phyloP scores from a whole-genome alignment of 2,329 filamentous ascomycete genomes.

The Trichoderma oligosporum region DNA sequence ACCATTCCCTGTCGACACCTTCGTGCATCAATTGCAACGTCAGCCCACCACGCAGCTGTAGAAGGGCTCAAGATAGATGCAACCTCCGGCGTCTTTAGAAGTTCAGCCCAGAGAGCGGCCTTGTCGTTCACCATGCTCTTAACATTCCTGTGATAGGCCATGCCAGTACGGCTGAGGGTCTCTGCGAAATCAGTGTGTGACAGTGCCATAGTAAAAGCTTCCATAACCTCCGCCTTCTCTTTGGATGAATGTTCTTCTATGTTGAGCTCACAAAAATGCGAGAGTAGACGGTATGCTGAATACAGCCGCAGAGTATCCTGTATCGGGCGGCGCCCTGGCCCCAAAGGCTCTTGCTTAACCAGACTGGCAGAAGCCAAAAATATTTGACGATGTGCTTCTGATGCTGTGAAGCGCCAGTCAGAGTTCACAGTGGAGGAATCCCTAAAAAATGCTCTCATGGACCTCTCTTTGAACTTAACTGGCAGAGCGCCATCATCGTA shows the following conservation, averaged over 20 bases:
- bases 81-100: conserved; percentile 15
- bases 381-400: conserved; percentile 28
- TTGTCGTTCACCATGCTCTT: conserved; percentile 15
- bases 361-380: conserved; percentile 24
- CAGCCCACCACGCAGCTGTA: conserved; percentile 24
- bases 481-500: conserved; percentile 29
- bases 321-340: neutral
- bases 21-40: conserved; percentile 21
- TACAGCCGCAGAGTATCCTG: conserved; percentile 17
- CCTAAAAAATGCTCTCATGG: conserved; percentile 30
- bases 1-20: conserved; percentile 22
- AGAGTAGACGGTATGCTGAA: conserved; percentile 19
- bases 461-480: conserved; percentile 31
- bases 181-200: conserved; percentile 20
- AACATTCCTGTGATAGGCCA: neutral
- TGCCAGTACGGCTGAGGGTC: conserved; percentile 20
- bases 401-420: conserved; percentile 19
- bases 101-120: conserved; percentile 23
- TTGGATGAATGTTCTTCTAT: conserved; percentile 19
- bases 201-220: conserved; percentile 22
- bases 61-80: conserved; percentile 15
- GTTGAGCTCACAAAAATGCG: conserved; percentile 23
- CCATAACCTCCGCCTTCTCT: conserved; percentile 26
- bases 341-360: conserved; percentile 1
- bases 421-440: conserved; percentile 14